Conservation (phyloP, 139 green algal genomes). For the Pleodorina starrii region DNA sequence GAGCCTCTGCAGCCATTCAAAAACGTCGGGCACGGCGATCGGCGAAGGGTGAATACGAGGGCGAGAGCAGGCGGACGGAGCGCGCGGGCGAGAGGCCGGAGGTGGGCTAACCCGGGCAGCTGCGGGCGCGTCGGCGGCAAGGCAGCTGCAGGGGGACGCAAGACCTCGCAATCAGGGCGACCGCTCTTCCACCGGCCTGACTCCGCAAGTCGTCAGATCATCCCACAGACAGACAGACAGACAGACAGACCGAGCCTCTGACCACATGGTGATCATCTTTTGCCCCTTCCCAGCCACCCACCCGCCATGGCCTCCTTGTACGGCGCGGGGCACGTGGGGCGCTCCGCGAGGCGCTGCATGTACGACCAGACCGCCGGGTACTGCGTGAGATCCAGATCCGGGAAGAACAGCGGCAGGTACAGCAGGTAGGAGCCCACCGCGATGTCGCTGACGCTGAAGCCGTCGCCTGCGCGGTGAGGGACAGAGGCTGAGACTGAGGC, state of each 20-base stretch:
- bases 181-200: too few species aligned
- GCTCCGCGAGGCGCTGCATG: constrained; percentile 49
- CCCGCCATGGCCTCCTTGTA: constrained; percentile 61
- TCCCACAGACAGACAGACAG: neutral
- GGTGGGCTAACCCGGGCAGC: too few species aligned
- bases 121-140: too few species aligned
- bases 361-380: constrained; percentile 57
- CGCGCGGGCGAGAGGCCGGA: too few species aligned
- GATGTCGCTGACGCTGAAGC: constrained; percentile 37
- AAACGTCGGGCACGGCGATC: too few species aligned
- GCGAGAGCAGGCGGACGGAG: too few species aligned
- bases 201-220: too few species aligned
- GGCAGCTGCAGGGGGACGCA: too few species aligned
- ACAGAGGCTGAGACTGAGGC: too few species aligned
- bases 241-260: neutral
- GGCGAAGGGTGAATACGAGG: too few species aligned
- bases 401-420: constrained; percentile 61
- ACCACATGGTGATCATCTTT: neutral
- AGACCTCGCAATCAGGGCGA: too few species aligned
- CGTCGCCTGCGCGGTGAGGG: neutral
- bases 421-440: constrained; percentile 60
- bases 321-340: constrained; percentile 49
- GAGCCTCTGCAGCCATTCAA: neutral
- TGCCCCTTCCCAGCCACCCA: neutral
- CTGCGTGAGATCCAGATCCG: constrained; percentile 24